Percentiles rank a stretch among this genome's conserved stretches.
phyloP scores from a whole-genome alignment of 2,329 filamentous ascomycete species.

The Magnaporthiopsis incrustans region DNA sequence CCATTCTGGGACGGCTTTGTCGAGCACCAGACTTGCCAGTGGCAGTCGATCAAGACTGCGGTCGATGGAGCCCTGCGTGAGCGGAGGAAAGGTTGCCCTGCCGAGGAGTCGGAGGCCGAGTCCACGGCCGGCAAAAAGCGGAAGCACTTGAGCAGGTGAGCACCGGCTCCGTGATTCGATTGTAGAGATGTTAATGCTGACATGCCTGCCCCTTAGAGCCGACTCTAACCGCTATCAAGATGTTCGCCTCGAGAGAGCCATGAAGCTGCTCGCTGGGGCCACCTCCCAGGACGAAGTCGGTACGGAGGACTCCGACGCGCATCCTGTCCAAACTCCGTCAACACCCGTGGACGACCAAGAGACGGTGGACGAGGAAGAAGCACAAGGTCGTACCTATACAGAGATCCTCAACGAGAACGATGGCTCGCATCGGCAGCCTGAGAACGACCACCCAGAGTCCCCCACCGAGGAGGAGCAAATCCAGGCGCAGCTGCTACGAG shows the following conservation, averaged over 20 bases:
- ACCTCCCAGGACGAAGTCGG: neutral
- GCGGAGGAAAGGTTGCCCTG: neutral
- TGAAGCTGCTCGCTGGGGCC: neutral
- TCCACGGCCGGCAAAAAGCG: neutral
- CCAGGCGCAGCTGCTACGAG: neutral
- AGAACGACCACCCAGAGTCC: neutral
- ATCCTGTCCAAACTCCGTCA: too few species aligned
- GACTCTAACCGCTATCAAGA: neutral
- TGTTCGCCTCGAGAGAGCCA: neutral
- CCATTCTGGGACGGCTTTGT: conserved; percentile 1
- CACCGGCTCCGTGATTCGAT: too few species aligned
- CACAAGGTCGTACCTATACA: too few species aligned
- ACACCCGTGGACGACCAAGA: neutral
- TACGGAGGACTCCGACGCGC: too few species aligned
- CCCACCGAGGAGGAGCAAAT: neutral
- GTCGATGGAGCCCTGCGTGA: neutral
- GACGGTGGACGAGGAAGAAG: neutral
- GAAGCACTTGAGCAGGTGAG: neutral
- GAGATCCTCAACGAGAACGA: neutral
- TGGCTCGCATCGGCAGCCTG: too few species aligned
- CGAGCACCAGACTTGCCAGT: neutral
- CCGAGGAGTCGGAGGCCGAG: neutral
- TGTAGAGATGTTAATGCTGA: neutral
- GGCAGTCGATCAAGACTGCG: neutral
- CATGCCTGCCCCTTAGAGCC: neutral